phyloP scores from a whole-genome alignment of 1,139 yeast genomes.

The Hansenula sp. region DNA sequence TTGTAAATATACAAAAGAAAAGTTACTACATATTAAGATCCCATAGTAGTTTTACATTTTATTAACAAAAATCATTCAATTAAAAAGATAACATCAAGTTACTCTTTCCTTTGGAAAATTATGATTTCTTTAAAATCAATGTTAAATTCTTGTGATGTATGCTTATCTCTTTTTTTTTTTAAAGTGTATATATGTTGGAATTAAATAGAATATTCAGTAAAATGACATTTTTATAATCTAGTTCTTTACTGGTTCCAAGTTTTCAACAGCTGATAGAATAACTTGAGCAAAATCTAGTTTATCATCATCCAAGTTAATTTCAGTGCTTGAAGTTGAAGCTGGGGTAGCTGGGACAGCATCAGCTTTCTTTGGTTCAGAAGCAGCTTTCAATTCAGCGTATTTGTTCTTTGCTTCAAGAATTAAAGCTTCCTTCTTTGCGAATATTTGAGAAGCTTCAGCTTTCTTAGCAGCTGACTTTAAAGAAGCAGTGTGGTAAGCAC shows the following conservation, averaged over 20 bases:
- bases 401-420: conserved; percentile 86
- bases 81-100: no score
- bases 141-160: neutral
- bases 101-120: no score
- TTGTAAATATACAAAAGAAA: neutral
- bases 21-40: neutral
- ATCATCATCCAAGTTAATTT: conserved; percentile 83
- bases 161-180: neutral
- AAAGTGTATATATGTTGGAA: no score
- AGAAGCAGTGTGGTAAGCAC: conserved; percentile 77
- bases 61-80: no score
- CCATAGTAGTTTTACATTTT: neutral
- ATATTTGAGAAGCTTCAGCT: conserved; percentile 55
- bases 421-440: conserved; percentile 65
- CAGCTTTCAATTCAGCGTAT: conserved; percentile 66
- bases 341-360: conserved; percentile 24
- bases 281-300: conserved; percentile 74
- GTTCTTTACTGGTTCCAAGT: conserved; percentile 13
- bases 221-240: conserved; percentile 5
- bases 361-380: conserved; percentile 18
- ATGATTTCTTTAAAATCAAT: conserved; percentile 1
- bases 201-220: conserved; percentile 1
- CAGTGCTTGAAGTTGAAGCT: conserved; percentile 26
- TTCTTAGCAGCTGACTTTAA: conserved; percentile 58
- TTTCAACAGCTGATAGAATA: conserved; percentile 41